These are phyloP conservation scores for Colletotrichum cordylinicola DNA, from an alignment of 2,329 filamentous ascomycete genomes.

Conservation along the genomic window DNA sequence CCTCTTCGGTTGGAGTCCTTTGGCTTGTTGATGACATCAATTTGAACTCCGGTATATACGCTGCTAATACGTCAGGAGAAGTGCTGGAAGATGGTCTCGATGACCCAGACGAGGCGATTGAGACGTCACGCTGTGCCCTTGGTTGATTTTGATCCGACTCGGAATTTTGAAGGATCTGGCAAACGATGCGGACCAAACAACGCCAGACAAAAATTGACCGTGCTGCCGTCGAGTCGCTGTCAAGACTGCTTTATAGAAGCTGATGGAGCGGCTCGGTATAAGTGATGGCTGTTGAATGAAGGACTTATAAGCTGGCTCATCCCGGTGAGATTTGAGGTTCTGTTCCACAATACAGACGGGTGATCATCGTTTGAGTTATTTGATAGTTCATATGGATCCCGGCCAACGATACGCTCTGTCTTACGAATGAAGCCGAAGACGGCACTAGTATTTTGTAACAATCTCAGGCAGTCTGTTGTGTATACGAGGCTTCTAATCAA, in stretches of 20 bases:
- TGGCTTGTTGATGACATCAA: neutral
- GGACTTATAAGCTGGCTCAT: neutral
- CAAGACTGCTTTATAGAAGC: neutral
- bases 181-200: too few relatives aligned
- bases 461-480: neutral
- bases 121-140: neutral
- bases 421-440: neutral
- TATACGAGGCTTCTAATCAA: neutral
- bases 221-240: neutral
- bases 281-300: neutral
- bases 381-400: neutral
- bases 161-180: neutral
- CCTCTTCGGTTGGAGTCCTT: neutral
- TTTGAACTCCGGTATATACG: neutral
- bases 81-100: neutral
- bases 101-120: neutral
- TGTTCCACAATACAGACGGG: neutral
- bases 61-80: neutral
- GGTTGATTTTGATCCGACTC: neutral
- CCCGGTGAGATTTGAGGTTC: neutral
- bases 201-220: too few relatives aligned
- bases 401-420: neutral
- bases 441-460: rapidly evolving
- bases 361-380: neutral
- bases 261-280: neutral